Evolutionary conservation across 352 stramenopile species (phyloP).

Genomic region (Phytophthora hibernalis): DNA sequence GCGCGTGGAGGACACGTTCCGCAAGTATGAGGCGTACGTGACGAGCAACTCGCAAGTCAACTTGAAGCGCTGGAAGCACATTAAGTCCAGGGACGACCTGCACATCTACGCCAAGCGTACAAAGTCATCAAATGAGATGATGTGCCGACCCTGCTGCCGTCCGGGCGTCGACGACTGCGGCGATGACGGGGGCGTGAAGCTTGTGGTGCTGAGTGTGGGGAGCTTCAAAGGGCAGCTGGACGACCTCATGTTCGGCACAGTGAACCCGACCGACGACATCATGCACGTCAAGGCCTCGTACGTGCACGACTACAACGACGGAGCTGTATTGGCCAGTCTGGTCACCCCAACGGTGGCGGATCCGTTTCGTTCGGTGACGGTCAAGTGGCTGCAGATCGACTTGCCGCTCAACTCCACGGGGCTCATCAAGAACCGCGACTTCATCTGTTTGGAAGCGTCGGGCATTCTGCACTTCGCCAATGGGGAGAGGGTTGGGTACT

Average conservation of each 20-base stretch:
- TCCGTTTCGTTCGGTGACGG: constrained; percentile 34
- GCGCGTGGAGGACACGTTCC: constrained; percentile 11
- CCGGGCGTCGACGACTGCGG: background rate
- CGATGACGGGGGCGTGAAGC: background rate
- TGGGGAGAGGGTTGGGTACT: constrained; percentile 41
- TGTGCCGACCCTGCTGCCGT: background rate
- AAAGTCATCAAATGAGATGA: background rate
- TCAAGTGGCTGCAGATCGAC: constrained; percentile 34
- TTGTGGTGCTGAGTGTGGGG: constrained; percentile 26
- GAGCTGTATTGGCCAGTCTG: constrained; percentile 30
- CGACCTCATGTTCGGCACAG: constrained; percentile 49
- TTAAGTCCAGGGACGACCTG: constrained; percentile 29
- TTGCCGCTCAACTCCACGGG: constrained; percentile 13
- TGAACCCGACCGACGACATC: constrained; percentile 35
- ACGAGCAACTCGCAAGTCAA: constrained; percentile 14
- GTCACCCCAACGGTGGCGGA: constrained; percentile 40
- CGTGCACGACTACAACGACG: constrained; percentile 37
- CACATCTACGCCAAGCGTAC: constrained; percentile 19
- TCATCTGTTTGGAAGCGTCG: constrained; percentile 40
- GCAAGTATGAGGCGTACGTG: constrained; percentile 27
- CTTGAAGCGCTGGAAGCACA: constrained; percentile 9
- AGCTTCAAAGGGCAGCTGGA: constrained; percentile 27
- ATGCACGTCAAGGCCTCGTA: constrained; percentile 47
- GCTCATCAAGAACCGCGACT: constrained; percentile 31
- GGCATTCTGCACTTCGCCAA: constrained; percentile 34